Conservation (phyloP, 1,284 basidiomycete genomes). For the Apiotrichum sp. region DNA sequence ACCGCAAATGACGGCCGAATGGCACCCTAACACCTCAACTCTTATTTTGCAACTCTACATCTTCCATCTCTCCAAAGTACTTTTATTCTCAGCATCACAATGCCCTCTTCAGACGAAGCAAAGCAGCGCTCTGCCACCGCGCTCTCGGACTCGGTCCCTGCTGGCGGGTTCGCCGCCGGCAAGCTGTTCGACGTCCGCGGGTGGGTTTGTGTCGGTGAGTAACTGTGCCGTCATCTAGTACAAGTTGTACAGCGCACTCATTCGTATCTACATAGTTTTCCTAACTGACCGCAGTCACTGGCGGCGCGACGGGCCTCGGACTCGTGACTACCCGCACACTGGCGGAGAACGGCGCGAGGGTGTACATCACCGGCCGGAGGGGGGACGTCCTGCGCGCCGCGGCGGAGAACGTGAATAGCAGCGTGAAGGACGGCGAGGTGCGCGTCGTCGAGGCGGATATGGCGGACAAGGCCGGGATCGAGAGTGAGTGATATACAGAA, state of each 20-base stretch:
- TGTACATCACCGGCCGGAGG: slow-evolving; percentile 46
- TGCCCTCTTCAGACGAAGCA: no score
- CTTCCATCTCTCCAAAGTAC: no score
- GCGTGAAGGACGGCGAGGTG: slow-evolving; percentile 20
- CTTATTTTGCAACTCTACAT: no score
- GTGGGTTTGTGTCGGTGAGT: slow-evolving; percentile 42
- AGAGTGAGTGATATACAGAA: background rate
- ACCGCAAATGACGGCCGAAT: no score
- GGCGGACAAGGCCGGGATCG: slow-evolving; percentile 39
- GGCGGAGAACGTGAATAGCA: slow-evolving; percentile 23
- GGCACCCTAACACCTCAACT: no score
- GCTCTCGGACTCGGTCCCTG: slow-evolving; percentile 14
- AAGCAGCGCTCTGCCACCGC: background rate
- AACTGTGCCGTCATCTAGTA: no score
- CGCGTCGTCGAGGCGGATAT: slow-evolving; percentile 37
- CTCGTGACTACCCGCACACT: slow-evolving; percentile 37
- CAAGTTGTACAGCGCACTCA: no score
- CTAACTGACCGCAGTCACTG: slow-evolving; percentile 18
- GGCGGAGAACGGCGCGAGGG: slow-evolving; percentile 44
- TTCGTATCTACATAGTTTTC: slow-evolving; percentile 26
- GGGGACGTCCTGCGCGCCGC: slow-evolving; percentile 34
- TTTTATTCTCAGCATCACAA: no score
- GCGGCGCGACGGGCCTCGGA: slow-evolving; percentile 36
- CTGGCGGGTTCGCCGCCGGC: slow-evolving; percentile 14
- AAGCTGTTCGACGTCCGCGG: slow-evolving; percentile 39